phyloP scores from a whole-genome alignment of 345 rosid species.

The Eucalyptus shirleyi region DNA sequence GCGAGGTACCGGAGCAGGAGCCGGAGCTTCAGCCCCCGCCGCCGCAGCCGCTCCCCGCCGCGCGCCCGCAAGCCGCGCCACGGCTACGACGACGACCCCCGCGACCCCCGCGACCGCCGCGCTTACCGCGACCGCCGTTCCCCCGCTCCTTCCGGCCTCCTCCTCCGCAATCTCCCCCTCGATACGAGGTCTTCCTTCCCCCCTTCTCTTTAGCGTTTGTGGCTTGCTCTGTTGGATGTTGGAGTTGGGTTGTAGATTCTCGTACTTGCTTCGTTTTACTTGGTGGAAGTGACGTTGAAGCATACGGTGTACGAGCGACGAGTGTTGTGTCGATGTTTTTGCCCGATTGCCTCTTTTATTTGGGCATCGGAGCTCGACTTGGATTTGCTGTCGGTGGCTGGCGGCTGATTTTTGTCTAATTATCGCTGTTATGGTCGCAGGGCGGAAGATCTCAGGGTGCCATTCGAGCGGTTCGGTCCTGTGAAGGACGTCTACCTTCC shows the following conservation, averaged over 20 bases:
- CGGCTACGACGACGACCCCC: conserved; percentile 61
- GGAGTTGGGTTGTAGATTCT: not conserved
- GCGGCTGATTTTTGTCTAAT: not conserved
- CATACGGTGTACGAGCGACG: not conserved
- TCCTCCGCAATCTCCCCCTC: conserved; percentile 89
- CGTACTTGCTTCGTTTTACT: not conserved
- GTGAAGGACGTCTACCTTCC: conserved; percentile 88
- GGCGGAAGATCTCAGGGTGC: conserved; percentile 73
- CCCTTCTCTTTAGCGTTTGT: not conserved
- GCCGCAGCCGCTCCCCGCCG: conserved; percentile 42
- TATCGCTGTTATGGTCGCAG: conserved; percentile 17
- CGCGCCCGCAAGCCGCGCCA: conserved; percentile 37
- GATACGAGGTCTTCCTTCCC: conserved; percentile 49
- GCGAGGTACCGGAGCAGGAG: conserved; percentile 62
- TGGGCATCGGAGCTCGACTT: not conserved
- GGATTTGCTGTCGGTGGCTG: not conserved
- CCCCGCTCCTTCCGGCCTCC: conserved; percentile 81
- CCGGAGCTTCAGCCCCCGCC: conserved; percentile 81
- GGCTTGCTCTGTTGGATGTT: not conserved
- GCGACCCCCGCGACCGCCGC: conserved; percentile 32
- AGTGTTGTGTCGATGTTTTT: not conserved
- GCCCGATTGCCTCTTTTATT: not conserved
- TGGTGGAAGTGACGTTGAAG: not conserved
- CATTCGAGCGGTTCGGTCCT: conserved; percentile 77
- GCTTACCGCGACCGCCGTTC: conserved; percentile 69